A percentile compares a stretch with the other conserved stretches of the same genome.
phyloP scores from a whole-genome alignment of 2,329 filamentous ascomycete genomes.

The Cyphellophora europaea region DNA sequence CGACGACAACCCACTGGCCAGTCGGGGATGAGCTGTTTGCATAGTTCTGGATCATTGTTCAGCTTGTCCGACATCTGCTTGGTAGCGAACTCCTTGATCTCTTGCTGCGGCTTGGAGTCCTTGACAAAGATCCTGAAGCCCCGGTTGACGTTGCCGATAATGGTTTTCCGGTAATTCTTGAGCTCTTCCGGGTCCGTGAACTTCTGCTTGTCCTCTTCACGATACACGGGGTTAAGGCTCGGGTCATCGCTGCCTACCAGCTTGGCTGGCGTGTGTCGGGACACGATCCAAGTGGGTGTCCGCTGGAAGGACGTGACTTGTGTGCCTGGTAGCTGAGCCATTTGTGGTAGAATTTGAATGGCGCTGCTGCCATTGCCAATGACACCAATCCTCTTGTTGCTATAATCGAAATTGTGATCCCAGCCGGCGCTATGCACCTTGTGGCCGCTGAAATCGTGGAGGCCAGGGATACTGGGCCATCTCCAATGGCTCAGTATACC shows the following conservation, averaged over 20 bases:
- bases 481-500: constrained; percentile 16
- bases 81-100: constrained; percentile 2
- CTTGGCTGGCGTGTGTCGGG: constrained; percentile 12
- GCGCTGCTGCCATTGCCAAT: constrained; percentile 74
- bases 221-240: constrained; percentile 25
- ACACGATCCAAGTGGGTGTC: constrained; percentile 22
- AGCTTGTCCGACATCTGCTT: constrained; percentile 8
- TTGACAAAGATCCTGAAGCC: constrained; percentile 8
- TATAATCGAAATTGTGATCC: constrained; percentile 59
- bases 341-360: constrained; percentile 62
- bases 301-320: constrained; percentile 24
- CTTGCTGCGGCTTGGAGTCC: constrained; percentile 2
- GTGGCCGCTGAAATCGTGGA: constrained; percentile 55
- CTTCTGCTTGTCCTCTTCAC: constrained; percentile 15
- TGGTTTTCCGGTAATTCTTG: constrained; percentile 24
- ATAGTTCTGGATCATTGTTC: constrained; percentile 17
- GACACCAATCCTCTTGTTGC: constrained; percentile 58
- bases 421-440: constrained; percentile 67
- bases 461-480: constrained; percentile 51
- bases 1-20: constrained; percentile 17
- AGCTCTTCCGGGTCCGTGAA: constrained; percentile 21
- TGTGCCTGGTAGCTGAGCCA: constrained; percentile 35
- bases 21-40: constrained; percentile 19
- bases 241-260: constrained; percentile 6
- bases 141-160: constrained; percentile 8